Evolutionary conservation across 148 eudicot genomes (phyloP), one percentile per base, ranked within the genome.

Genomic region (Rhododendron simsii): DNA sequence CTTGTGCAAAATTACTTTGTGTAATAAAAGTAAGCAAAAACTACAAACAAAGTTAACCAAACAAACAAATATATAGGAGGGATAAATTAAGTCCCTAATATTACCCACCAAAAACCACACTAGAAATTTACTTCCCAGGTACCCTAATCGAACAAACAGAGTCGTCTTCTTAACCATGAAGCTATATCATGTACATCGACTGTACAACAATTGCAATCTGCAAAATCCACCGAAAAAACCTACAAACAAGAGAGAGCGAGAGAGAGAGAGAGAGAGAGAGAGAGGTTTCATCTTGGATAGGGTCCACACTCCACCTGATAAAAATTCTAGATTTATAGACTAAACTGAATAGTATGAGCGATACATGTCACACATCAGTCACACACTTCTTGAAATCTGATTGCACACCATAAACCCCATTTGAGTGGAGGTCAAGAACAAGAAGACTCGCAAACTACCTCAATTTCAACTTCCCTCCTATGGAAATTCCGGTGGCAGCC

Each of bases 401-500:
- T 44, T 23, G 20, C 4, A 77, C 2, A 9, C 50, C 23, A 78
- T 15, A 4, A 7, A 39, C 78, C 78, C 39, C 16, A 28, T 28
- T 37, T 35, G 10, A 74, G 45, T 16, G 21, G 15, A 26, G 33
- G 16, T 51, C 20, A 81, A 81, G 84, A 39, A 7, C 44, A 35
- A 84, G 94, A 90, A 86, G 89, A 86, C 86, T 90, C 94, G 88
- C 88, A 87, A 33, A 89, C 92, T 12, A 87, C 91, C 86, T 82
- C 84, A 77, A 80, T 47, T 51, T 92, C 93, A 28, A 51, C 92
- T 63, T 91, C 91, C 83, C 90, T 92, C 74, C 93, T 81, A 30
- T 94, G 96, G 81, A 94, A 94, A 69, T 90, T 94, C 84, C 96
- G 78, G 81, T 94, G 96, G 85, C 96, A 94, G 13, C 94, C 91